These are phyloP conservation scores for Oldenlandia corymbosa DNA, from an alignment of 257 asterid genomes.

Conservation along the genomic window DNA sequence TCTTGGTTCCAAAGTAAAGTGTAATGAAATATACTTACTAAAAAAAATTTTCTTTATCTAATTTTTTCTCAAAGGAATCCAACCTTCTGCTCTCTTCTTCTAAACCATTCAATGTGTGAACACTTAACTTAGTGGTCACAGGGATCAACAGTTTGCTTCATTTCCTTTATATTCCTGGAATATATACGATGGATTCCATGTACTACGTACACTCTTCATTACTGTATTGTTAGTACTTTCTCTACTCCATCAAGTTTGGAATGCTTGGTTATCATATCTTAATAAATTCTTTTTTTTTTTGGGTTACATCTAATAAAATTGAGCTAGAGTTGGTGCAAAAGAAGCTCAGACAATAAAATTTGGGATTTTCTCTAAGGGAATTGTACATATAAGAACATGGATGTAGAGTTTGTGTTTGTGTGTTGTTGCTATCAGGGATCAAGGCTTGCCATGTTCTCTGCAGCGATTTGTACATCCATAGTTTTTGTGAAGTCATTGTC, in stretches of 20 bases:
- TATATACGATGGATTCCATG: slow-evolving; percentile 9
- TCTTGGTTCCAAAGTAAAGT: slow-evolving; percentile 26
- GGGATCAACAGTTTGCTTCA: neutral
- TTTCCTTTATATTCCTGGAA: too few relatives aligned
- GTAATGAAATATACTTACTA: too few relatives aligned
- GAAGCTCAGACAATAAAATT: too few relatives aligned
- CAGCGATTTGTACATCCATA: neutral
- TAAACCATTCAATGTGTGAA: slow-evolving; percentile 27
- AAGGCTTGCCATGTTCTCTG: neutral
- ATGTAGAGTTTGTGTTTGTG: neutral
- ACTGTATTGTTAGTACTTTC: too few relatives aligned
- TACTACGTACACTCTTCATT: too few relatives aligned
- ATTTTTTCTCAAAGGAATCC: slow-evolving; percentile 21
- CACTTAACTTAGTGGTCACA: slow-evolving; percentile 24
- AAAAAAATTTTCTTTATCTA: too few relatives aligned
- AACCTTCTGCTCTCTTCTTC: slow-evolving; percentile 24
- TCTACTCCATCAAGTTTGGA: too few relatives aligned
- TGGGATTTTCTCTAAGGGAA: neutral
- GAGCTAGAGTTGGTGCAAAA: too few relatives aligned
- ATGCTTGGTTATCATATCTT: too few relatives aligned
- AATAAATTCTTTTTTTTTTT: too few relatives aligned
- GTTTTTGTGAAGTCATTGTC: neutral
- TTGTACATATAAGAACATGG: neutral
- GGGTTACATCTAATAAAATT: too few relatives aligned
- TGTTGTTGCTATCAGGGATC: neutral